A percentile compares a stretch with the other conserved stretches of the same genome.
phyloP scores from a whole-genome alignment of 371 early-diverging fungal species.

The Actinomucor elegans region DNA sequence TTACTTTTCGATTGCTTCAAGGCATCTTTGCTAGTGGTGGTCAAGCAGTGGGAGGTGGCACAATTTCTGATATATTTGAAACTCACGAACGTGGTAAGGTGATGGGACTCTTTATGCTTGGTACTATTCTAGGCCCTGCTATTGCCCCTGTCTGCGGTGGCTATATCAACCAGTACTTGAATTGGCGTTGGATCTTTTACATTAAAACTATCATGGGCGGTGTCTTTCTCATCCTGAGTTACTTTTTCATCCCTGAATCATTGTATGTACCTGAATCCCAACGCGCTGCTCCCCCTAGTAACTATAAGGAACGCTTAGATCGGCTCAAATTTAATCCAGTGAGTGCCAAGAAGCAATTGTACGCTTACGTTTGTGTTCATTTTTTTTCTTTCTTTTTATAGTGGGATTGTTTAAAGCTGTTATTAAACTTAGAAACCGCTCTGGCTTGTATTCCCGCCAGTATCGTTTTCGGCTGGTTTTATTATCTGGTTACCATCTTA shows the following conservation, averaged over 20 bases:
- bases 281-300: background rate
- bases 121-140: slow-evolving; percentile 53
- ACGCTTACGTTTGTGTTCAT: background rate
- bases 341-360: too few species aligned
- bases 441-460: slow-evolving; percentile 22
- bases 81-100: slow-evolving; percentile 34
- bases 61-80: slow-evolving; percentile 35
- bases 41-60: slow-evolving; percentile 39
- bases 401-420: slow-evolving; percentile 22
- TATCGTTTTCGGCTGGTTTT: slow-evolving; percentile 49
- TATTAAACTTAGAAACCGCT: slow-evolving; percentile 16
- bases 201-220: slow-evolving; percentile 52
- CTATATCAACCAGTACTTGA: slow-evolving; percentile 44
- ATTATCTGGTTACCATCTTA: slow-evolving; percentile 42
- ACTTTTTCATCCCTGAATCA: slow-evolving; percentile 53
- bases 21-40: slow-evolving; percentile 33
- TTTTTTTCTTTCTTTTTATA: slow-evolving; percentile 8
- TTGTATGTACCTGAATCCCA: slow-evolving; percentile 24
- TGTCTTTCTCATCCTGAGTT: slow-evolving; percentile 29
- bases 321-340: slow-evolving; percentile 37
- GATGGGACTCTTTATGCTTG: slow-evolving; percentile 36
- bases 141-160: slow-evolving; percentile 57
- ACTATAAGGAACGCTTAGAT: slow-evolving; percentile 2
- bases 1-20: slow-evolving; percentile 36
- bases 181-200: slow-evolving; percentile 62